Base-by-base conservation (phyloP, 768 basidiomycete genomes). In the Leucosporidium creatinivorum region DNA sequence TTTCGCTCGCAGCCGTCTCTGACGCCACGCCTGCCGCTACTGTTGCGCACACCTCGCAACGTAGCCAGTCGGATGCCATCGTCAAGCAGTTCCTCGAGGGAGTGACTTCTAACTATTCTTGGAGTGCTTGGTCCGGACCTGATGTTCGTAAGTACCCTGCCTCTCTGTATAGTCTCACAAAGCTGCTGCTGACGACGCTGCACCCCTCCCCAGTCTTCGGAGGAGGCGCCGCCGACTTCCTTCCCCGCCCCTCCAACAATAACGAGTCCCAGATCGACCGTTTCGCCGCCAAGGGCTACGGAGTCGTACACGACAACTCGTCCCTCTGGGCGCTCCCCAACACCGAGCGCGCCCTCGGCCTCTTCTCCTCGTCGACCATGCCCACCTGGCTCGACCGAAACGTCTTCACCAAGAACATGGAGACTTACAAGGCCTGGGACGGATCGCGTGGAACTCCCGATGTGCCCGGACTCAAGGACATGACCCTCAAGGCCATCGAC, bases 401-500 rank as follows among this genome's bases (percentile, higher is more conserved):
- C 60, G 75, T 80, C 61, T 79, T 74, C 76, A 70, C 68, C 23
- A 66, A 70, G 30, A 75, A 73, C 68, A 62, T 76, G 23, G 26
- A 52, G 63, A 50, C 55, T 1, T 66, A 62, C 39, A 25, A 12
- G 3, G 44, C 56, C 9, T 71, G 49, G 52, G 33, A 61, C 48
- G 6, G 71, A 73, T 39, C 65, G 72, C 18, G 66, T 68, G 57
- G 57, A 36, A 36, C 36, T 49, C 54, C 69, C 55, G 77, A 80
- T 70, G 77, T 75, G 54, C 79, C 80, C 4, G 79, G 80, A 49
- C 75, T 80, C 49, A 79, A 77, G 62, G 76, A 79, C 4, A 80
- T 80, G 79, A 80, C 80, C 26, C 26, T 79, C 66, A 80, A 80
- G 72, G 79, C 79, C 1, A 73, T 80, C 63, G 78, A 80, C 62